Evolutionary conservation across 345 rosid species (phyloP), one percentile per base, ranked within the genome.

Genomic region (Lenwebbia sp.): DNA sequence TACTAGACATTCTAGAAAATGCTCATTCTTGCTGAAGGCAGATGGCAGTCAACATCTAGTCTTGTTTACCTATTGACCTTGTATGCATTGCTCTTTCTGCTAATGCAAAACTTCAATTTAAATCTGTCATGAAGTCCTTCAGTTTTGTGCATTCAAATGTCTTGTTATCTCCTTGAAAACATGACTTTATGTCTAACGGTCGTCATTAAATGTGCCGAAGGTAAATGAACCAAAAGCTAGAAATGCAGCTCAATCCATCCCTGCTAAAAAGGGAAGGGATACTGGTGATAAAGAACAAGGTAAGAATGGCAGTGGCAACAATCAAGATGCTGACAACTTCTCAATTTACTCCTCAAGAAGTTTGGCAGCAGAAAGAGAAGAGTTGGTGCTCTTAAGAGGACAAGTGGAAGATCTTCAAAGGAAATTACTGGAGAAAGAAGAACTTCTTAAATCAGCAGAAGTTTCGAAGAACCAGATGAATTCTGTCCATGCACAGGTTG

Each of bases 361-460:
- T 60, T 86, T 92, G 10, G 98, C 94, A 74, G 95, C 90, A 83
- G 94, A 91, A 82, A 82, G 88, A 37, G 96, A 95, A 85, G 99
- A 96, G 91, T 86, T 94, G 62, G 86, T 82, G 82, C 90, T 88
- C 81, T 88, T 97, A 85, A 92, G 94, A 85, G 98, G 92, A 86
- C 94, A 97, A 89, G 90, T 95, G 88, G 95, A 90, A 86, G 98
- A 94, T 84, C 90, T 98, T 88, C 96, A 94, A 83, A 87, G 86
- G 82, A 94, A 93, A 91, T 82, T 98, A 81, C 62, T 89, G 13
- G 98, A 95, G 88, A 98, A 94, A 90, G 99, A 98, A 86, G 99
- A 98, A 74, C 91, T 96, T 85, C 89, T 96, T 87, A 94, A 93
- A 90, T 92, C 96, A 14, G 90, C 91, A 57, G 98, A 95, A 86